These are phyloP conservation scores for Quercus berberidifolia DNA, from an alignment of 306 rosid species.

Conservation along the genomic window DNA sequence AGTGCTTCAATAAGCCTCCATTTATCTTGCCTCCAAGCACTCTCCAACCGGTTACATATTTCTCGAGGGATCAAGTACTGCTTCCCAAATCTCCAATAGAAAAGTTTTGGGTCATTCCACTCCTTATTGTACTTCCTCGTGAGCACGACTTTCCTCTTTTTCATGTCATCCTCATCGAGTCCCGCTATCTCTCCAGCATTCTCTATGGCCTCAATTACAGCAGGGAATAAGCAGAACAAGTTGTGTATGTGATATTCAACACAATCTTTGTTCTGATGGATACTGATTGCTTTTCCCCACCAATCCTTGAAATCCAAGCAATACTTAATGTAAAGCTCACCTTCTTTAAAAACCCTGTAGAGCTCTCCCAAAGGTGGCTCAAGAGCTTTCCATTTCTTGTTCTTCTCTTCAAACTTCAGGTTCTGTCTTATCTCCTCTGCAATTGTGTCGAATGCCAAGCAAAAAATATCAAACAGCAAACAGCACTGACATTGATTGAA, in stretches of 20 bases:
- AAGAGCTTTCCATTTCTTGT: constrained; percentile 77
- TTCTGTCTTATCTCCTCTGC: constrained; percentile 69
- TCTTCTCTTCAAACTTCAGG: constrained; percentile 67
- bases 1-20: constrained; percentile 71
- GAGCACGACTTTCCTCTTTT: constrained; percentile 57
- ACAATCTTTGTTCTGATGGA: constrained; percentile 62
- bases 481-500: constrained; percentile 67
- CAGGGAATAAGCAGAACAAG: constrained; percentile 64
- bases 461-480: constrained; percentile 57
- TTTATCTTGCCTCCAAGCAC: constrained; percentile 71
- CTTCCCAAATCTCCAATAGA: constrained; percentile 86
- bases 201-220: constrained; percentile 83
- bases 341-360: constrained; percentile 73
- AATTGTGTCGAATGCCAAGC: constrained; percentile 70
- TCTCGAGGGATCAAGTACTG: constrained; percentile 78
- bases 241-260: constrained; percentile 83
- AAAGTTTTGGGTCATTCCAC: constrained; percentile 81
- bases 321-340: constrained; percentile 60
- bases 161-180: constrained; percentile 61
- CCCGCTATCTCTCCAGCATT: constrained; percentile 69
- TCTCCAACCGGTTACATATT: constrained; percentile 51
- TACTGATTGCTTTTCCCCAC: constrained; percentile 67
- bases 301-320: constrained; percentile 72
- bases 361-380: constrained; percentile 76
- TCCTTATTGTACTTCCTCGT: constrained; percentile 60